Conservation (phyloP, 2,329 filamentous ascomycete species). For the Hymenoscyphus scutula region DNA sequence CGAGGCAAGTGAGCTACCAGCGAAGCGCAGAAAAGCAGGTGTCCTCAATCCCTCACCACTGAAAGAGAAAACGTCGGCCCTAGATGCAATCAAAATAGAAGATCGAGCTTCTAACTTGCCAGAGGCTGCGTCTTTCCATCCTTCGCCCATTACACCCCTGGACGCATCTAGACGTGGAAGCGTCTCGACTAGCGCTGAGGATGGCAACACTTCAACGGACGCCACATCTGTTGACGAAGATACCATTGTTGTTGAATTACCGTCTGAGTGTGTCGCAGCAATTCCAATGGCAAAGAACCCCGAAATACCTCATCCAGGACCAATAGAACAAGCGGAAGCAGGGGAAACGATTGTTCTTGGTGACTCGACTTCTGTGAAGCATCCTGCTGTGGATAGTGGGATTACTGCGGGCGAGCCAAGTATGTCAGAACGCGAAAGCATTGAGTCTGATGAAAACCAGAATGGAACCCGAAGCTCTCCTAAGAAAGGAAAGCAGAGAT, state of each 20-base stretch:
- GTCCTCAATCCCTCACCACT: conserved; percentile 12
- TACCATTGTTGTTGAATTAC: conserved; percentile 30
- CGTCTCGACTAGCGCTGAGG: conserved; percentile 17
- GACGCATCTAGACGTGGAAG: conserved; percentile 20
- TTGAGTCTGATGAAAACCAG: conserved; percentile 16
- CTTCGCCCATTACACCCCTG: conserved; percentile 21
- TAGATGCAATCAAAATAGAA: conserved; percentile 19
- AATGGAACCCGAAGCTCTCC: background rate
- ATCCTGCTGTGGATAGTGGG: conserved; percentile 29
- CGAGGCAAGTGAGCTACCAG: background rate
- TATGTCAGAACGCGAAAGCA: conserved; percentile 24
- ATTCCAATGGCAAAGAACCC: conserved; percentile 22
- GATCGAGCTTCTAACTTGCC: conserved; percentile 19
- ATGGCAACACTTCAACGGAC: conserved; percentile 31
- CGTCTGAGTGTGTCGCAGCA: conserved; percentile 13
- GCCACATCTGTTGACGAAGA: conserved; percentile 38
- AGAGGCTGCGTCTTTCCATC: conserved; percentile 7
- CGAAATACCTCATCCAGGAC: conserved; percentile 5
- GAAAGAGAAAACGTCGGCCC: conserved; percentile 11
- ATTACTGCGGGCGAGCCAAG: conserved; percentile 8
- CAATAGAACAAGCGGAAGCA: conserved; percentile 23
- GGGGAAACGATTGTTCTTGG: conserved; percentile 27
- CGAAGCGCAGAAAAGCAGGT: conserved; percentile 1
- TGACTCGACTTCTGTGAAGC: conserved; percentile 22
- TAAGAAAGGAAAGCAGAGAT: conserved; percentile 7